These are phyloP conservation scores for Boletus tylopilopsis DNA, from an alignment of 768 basidiomycete genomes.

Conservation along the genomic window DNA sequence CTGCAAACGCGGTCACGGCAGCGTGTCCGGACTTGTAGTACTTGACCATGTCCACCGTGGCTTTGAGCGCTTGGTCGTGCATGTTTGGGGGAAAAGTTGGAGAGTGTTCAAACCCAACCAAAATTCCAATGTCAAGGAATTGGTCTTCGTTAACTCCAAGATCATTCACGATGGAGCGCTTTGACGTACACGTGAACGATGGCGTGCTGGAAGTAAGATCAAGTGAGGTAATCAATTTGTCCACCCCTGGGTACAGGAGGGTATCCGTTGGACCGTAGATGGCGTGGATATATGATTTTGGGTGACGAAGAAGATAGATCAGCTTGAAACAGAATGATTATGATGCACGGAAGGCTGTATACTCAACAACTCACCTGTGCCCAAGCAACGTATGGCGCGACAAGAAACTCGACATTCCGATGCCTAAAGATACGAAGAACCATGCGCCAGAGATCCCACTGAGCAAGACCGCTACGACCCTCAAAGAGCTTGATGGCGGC, in stretches of 20 bases:
- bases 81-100: constrained; percentile 77
- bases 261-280: constrained; percentile 90
- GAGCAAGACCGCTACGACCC: constrained; percentile 61
- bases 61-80: constrained; percentile 78
- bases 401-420: constrained; percentile 91
- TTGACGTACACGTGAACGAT: constrained; percentile 82
- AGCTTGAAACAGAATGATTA: constrained; percentile 49
- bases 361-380: constrained; percentile 70
- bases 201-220: constrained; percentile 68
- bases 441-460: constrained; percentile 94
- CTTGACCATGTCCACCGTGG: constrained; percentile 88
- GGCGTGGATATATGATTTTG: constrained; percentile 91
- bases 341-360: neutral
- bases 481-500: constrained; percentile 84
- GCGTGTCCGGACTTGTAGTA: constrained; percentile 88
- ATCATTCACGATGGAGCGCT: constrained; percentile 65
- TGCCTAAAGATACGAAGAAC: constrained; percentile 91
- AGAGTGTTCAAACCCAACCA: constrained; percentile 85
- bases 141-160: constrained; percentile 77
- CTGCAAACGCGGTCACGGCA: constrained; percentile 70
- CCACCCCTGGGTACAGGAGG: constrained; percentile 81
- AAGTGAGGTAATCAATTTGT: constrained; percentile 86
- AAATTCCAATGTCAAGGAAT: constrained; percentile 90
- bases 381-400: constrained; percentile 94
- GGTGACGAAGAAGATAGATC: constrained; percentile 91